A percentile compares a stretch with the other conserved stretches of the same genome.
These are phyloP conservation scores for Lecanosticta acicola DNA, from an alignment of 2,329 filamentous ascomycete species.

Conservation along the genomic window DNA sequence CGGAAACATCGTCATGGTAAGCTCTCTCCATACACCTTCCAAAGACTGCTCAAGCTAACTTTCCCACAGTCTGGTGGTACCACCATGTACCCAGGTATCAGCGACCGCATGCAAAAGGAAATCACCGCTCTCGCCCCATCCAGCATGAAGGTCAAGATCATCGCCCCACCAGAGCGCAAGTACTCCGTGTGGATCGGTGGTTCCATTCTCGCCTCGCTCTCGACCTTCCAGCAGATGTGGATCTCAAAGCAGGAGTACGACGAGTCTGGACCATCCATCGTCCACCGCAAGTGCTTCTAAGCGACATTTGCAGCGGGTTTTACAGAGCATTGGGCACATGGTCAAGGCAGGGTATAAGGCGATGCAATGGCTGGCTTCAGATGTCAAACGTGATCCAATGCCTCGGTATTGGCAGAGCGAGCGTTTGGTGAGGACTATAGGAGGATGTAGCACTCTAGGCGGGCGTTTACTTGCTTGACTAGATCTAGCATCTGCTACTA, in stretches of 20 bases:
- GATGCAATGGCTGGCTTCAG: slow-evolving; percentile 7
- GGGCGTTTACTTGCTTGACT: slow-evolving; percentile 22
- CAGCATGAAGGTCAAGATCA: slow-evolving; percentile 99
- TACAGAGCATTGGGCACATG: slow-evolving; percentile 19
- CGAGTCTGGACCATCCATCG: slow-evolving; percentile 98
- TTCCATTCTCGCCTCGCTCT: slow-evolving; percentile 98
- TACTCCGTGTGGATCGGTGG: slow-evolving; percentile 99
- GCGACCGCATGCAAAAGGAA: slow-evolving; percentile 99
- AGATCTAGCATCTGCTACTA: slow-evolving; percentile 24
- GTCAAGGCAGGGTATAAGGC: slow-evolving; percentile 13
- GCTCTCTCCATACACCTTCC: slow-evolving; percentile 38
- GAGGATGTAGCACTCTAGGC: slow-evolving; percentile 19
- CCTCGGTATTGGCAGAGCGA: slow-evolving; percentile 3
- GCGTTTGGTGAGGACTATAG: slow-evolving; percentile 14
- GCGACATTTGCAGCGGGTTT: slow-evolving; percentile 31
- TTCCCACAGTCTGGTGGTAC: slow-evolving; percentile 86
- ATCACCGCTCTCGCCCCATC: slow-evolving; percentile 98
- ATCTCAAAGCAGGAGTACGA: slow-evolving; percentile 99
- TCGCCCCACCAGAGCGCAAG: slow-evolving; percentile 99
- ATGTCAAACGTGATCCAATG: slow-evolving; percentile 3
- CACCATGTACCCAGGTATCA: slow-evolving; percentile 99
- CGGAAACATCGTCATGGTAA: slow-evolving; percentile 99
- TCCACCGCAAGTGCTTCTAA: slow-evolving; percentile 99
- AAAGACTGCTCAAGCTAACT: slow-evolving; percentile 35
- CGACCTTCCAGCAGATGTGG: slow-evolving; percentile 99